Evolutionary conservation across 768 basidiomycete species (phyloP).

Genomic region (Boletus reticuloceps): DNA sequence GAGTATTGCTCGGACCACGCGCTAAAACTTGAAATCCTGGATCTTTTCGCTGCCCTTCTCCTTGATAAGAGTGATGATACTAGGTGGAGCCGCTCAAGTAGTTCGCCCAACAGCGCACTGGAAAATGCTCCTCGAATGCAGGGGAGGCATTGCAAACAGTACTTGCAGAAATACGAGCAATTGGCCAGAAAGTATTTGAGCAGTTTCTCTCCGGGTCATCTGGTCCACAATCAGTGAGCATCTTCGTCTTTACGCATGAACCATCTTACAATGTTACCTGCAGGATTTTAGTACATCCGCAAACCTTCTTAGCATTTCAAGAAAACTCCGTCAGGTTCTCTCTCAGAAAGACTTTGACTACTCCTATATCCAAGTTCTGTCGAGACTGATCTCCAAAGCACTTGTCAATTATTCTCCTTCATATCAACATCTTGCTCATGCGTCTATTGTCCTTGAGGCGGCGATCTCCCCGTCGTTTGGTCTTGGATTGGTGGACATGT

Average conservation of each 20-base stretch:
- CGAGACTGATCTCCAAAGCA: constrained; percentile 48
- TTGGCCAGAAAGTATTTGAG: constrained; percentile 19
- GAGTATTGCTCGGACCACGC: constrained; percentile 30
- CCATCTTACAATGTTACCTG: constrained; percentile 14
- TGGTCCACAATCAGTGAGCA: constrained; percentile 24
- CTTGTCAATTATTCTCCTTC: constrained; percentile 35
- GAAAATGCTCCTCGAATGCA: constrained; percentile 10
- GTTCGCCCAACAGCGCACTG: neutral
- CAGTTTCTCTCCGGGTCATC: constrained; percentile 14
- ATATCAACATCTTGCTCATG: constrained; percentile 34
- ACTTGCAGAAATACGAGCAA: constrained; percentile 17
- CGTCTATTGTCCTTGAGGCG: constrained; percentile 41
- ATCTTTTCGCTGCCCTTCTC: constrained; percentile 41
- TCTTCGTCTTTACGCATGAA: neutral
- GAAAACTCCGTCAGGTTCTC: constrained; percentile 45
- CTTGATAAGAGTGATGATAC: constrained; percentile 32
- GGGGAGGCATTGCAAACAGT: constrained; percentile 22
- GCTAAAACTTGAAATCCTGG: constrained; percentile 40
- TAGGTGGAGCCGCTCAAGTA: neutral
- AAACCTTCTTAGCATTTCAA: constrained; percentile 37
- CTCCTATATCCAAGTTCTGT: constrained; percentile 60
- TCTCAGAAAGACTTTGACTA: constrained; percentile 52
- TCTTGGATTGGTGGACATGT: constrained; percentile 67
- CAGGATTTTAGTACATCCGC: constrained; percentile 33
- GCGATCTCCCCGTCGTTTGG: constrained; percentile 65